phyloP scores from a whole-genome alignment of 495 filamentous ascomycete species.

The Aspergillus sclerotiicarbonarius region DNA sequence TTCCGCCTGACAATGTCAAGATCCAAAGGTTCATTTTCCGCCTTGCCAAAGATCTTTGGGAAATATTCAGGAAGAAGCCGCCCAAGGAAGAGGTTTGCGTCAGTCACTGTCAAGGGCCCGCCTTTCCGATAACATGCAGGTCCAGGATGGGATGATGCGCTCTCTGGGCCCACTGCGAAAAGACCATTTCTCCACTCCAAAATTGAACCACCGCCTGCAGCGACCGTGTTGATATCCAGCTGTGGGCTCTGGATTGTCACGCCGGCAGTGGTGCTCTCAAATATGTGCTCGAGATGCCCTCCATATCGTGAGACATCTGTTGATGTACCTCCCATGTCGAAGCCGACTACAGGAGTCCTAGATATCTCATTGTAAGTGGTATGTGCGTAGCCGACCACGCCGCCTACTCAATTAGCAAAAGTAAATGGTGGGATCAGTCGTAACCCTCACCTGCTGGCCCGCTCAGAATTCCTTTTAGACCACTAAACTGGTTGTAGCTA shows the following conservation, averaged over 20 bases:
- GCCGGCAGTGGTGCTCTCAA: constrained; percentile 90
- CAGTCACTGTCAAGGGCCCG: constrained; percentile 84
- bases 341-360: constrained; percentile 83
- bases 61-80: constrained; percentile 89
- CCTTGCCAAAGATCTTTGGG: constrained; percentile 86
- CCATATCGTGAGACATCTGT: constrained; percentile 82
- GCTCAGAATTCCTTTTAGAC: constrained; percentile 51
- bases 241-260: constrained; percentile 92
- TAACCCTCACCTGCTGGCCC: constrained; percentile 42
- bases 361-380: constrained; percentile 81
- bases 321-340: constrained; percentile 92
- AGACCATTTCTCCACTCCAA: constrained; percentile 83
- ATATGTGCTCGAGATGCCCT: constrained; percentile 88
- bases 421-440: neutral
- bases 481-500: constrained; percentile 45
- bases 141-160: constrained; percentile 82
- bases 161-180: constrained; percentile 91
- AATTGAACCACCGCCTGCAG: constrained; percentile 84
- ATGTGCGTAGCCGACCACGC: constrained; percentile 45
- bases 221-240: constrained; percentile 93
- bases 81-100: constrained; percentile 85
- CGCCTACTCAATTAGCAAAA: neutral
- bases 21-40: constrained; percentile 80
- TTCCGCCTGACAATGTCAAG: constrained; percentile 14
- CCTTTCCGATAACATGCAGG: constrained; percentile 92